A percentile compares a stretch with the other conserved stretches of the same genome.
Evolutionary conservation across 2,329 filamentous ascomycete genomes (phyloP).

Genomic region (Fusarium pseudoanthophilum): DNA sequence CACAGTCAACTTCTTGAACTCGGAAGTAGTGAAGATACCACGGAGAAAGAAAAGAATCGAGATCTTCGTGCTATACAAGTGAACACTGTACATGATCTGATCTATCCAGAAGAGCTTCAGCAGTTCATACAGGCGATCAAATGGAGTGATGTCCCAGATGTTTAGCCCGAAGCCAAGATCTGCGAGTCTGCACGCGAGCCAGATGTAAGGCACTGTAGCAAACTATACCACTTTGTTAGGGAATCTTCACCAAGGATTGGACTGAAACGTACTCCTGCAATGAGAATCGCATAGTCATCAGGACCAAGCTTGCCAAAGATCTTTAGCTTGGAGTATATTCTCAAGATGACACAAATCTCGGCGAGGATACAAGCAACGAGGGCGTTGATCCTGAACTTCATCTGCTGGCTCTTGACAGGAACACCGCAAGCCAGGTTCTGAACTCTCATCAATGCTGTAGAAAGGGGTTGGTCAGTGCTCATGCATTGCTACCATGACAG

Average conservation of each 20-base stretch:
- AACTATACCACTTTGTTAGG: background rate
- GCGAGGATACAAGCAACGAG: slow-evolving; percentile 28
- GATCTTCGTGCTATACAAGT: slow-evolving; percentile 36
- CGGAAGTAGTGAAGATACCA: slow-evolving; percentile 18
- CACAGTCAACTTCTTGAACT: slow-evolving; percentile 19
- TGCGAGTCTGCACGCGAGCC: slow-evolving; percentile 22
- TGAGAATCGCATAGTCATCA: slow-evolving; percentile 29
- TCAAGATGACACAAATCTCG: slow-evolving; percentile 19
- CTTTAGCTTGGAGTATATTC: slow-evolving; percentile 25
- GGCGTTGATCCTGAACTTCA: slow-evolving; percentile 24
- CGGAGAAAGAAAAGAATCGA: slow-evolving; percentile 33
- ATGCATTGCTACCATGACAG: accelerated
- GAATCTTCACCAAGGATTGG: accelerated
- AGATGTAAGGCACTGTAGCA: slow-evolving; percentile 33
- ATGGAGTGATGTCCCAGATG: slow-evolving; percentile 31
- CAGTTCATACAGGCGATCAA: slow-evolving; percentile 26
- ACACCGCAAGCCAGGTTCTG: slow-evolving; percentile 27
- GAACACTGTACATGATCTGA: slow-evolving; percentile 37
- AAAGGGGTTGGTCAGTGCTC: background rate
- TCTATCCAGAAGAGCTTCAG: slow-evolving; percentile 37
- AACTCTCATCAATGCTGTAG: slow-evolving; percentile 14
- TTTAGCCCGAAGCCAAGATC: slow-evolving; percentile 34
- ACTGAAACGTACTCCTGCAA: slow-evolving; percentile 20
- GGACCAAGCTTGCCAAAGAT: slow-evolving; percentile 22
- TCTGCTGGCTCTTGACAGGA: slow-evolving; percentile 26